These are phyloP conservation scores for Cladophialophora bantiana DNA, from an alignment of 2,329 filamentous ascomycete species.

Conservation along the genomic window DNA sequence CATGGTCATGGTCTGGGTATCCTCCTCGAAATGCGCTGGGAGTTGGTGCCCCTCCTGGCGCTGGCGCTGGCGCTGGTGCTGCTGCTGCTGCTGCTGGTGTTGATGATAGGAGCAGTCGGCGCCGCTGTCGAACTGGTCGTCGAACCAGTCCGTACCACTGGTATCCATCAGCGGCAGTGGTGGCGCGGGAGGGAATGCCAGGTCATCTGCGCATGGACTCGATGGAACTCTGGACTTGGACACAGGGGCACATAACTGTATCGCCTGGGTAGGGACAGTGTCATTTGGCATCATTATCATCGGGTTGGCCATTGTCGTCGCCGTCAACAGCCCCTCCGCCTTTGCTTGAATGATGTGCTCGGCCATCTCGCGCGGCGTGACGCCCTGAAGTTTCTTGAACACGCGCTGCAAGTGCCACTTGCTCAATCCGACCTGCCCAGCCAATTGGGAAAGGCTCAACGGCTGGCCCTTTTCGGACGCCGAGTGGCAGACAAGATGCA, in stretches of 20 bases:
- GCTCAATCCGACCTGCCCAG: slow-evolving; percentile 56
- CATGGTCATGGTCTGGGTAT: not conserved
- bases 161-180: not conserved
- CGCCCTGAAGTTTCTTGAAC: slow-evolving; percentile 60
- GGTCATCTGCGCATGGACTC: not conserved
- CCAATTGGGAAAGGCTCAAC: slow-evolving; percentile 53
- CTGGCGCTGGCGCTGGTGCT: not conserved
- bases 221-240: not conserved
- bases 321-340: not conserved
- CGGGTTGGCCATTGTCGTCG: not conserved
- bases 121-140: not conserved
- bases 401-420: slow-evolving; percentile 63
- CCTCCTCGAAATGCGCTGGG: too few species aligned
- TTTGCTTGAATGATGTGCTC: slow-evolving; percentile 12
- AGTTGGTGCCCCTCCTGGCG: too few species aligned
- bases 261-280: not conserved
- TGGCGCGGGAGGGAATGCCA: not conserved
- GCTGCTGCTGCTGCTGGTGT: not conserved
- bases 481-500: slow-evolving; percentile 13
- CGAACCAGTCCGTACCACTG: not conserved
- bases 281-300: too few species aligned
- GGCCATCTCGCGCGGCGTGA: slow-evolving; percentile 56
- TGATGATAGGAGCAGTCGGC: not conserved
- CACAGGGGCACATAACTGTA: not conserved
- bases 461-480: slow-evolving; percentile 40